Base-by-base conservation (phyloP, 805 yeast species). In the Clavispora phyllophila region DNA sequence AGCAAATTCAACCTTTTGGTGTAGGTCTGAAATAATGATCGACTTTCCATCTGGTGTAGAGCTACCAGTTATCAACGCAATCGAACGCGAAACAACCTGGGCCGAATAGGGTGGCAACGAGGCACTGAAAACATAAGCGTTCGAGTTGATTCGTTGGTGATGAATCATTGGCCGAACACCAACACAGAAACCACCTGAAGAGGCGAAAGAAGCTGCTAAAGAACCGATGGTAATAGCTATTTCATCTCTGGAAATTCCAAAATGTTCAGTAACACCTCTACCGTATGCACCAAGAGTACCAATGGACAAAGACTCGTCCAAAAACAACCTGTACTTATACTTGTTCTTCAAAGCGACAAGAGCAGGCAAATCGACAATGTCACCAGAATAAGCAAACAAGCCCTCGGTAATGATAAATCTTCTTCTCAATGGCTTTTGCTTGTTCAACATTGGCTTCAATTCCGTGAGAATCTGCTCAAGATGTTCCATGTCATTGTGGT, bases 361-460 rank as follows among this genome's bases (percentile, higher is more conserved):
- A 54, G 71, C 73, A 5, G 78, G 78, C 51, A 93, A 74, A 53
- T 83, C 78, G 22, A 87, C 85, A 35, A 84, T 72, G 56, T 87
- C 93, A 36, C 98, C 98, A 42, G 78, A 68, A 59, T 81, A 83
- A 42, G 82, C 86, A 59, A 84, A 93, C 37, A 93, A 61, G 25
- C 91, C 97, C 66, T 93, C 99, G 9, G 97, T 87, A 40, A 93
- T 77, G 55, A 93, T 86, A 58, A 88, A 89, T 57, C 95, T 81
- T 61, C 99, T 79, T 40, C 88, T 86, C n/a, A 88, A 65, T 13
- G 95, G 95, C 42, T 73, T 75, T 52, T 83, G 86, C 44, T 78
- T 79, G 37, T 70, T 72, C 54, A 82, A 73, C 18, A 78, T 77
- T 20, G 81, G 81, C 41, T 76, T 72, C 51, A 83, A 63, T 48